phyloP scores from a whole-genome alignment of 495 filamentous ascomycete species.

The Xylaria acuta region DNA sequence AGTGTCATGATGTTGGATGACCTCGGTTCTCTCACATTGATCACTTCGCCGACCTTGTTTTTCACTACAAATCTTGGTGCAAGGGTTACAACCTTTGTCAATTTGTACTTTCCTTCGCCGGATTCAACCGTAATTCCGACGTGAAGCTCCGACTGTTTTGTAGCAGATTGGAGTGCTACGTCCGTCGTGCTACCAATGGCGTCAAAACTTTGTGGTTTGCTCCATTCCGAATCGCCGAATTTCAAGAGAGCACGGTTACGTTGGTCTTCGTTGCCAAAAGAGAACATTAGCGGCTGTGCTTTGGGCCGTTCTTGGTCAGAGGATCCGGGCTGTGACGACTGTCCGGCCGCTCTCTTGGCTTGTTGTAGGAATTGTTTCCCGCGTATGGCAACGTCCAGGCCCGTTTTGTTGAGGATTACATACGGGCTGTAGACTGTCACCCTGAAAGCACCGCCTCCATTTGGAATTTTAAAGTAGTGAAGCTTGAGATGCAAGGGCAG shows the following conservation, averaged over 20 bases:
- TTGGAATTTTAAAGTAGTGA: constrained; percentile 90
- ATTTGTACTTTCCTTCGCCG: constrained; percentile 95
- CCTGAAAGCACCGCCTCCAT: constrained; percentile 95
- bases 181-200: constrained; percentile 94
- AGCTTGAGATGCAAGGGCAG: constrained; percentile 80
- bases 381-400: constrained; percentile 84
- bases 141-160: constrained; percentile 81
- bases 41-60: constrained; percentile 86
- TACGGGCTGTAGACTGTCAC: constrained; percentile 93
- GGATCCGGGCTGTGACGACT: constrained; percentile 57
- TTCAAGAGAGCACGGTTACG: constrained; percentile 87
- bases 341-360: constrained; percentile 80
- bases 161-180: constrained; percentile 75
- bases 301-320: constrained; percentile 59
- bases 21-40: constrained; percentile 85
- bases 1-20: constrained; percentile 82
- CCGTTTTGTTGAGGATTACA: constrained; percentile 93
- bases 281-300: constrained; percentile 93
- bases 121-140: constrained; percentile 86
- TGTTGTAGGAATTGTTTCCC: constrained; percentile 86
- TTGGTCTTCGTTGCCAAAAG: constrained; percentile 82
- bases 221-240: constrained; percentile 90
- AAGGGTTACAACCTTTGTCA: constrained; percentile 94
- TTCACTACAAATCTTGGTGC: constrained; percentile 93
- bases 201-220: constrained; percentile 96